Evolutionary conservation across 371 early-diverging fungal genomes (phyloP).

Genomic region (Zychaea mexicana): DNA sequence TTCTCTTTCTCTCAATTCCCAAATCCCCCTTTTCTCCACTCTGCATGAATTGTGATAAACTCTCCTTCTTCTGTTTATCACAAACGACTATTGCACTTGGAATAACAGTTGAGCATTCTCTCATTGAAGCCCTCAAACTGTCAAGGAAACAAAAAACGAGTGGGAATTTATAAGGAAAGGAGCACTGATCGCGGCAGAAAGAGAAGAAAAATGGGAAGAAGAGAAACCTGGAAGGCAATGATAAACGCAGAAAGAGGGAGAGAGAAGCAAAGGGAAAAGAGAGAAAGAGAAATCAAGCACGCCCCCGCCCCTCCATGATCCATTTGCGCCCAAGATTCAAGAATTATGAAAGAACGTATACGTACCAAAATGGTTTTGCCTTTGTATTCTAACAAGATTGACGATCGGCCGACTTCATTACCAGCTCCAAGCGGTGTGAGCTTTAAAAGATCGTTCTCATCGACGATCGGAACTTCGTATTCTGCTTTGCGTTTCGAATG

Average conservation of each 20-base stretch:
- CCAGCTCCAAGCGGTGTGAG: conserved; percentile 99
- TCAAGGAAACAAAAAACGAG: too few relatives aligned
- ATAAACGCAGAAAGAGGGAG: background rate
- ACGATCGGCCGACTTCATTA: conserved; percentile 99
- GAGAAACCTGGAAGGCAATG: background rate
- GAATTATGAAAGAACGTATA: conserved; percentile 9
- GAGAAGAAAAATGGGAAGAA: background rate
- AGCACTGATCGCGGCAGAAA: background rate
- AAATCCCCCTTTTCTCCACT: too few relatives aligned
- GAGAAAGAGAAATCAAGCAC: conserved; percentile 4
- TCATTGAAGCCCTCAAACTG: too few relatives aligned
- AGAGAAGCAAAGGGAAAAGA: background rate
- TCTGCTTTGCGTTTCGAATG: conserved; percentile 53
- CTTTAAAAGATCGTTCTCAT: conserved; percentile 71
- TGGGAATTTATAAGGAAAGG: background rate
- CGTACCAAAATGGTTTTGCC: conserved; percentile 94
- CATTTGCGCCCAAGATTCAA: background rate
- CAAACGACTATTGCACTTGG: too few relatives aligned
- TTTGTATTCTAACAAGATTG: conserved; percentile 95
- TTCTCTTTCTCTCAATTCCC: background rate
- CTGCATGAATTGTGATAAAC: too few relatives aligned
- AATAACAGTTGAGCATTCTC: too few relatives aligned
- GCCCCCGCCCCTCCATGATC: background rate
- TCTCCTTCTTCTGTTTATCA: too few relatives aligned
- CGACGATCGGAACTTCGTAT: conserved; percentile 52